phyloP scores from a whole-genome alignment of 163 green algal species.

The Coccomyxa subellipsoidea region DNA sequence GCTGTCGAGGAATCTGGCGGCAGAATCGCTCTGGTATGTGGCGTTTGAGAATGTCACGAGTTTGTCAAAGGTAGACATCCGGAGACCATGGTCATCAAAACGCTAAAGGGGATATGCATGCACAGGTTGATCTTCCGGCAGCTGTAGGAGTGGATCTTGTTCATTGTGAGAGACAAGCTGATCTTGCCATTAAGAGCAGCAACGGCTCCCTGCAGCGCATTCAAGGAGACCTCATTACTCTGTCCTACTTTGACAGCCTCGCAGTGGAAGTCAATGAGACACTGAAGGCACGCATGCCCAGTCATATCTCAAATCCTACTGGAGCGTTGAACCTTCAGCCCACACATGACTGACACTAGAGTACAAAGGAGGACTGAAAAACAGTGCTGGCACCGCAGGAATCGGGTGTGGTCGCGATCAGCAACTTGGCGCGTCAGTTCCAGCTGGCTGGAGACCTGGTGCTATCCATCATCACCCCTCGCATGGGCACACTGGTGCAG shows the following conservation, averaged over 20 bases:
- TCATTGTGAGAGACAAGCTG: slow-evolving; percentile 73
- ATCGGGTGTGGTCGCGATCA: slow-evolving; percentile 60
- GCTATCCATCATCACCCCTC: slow-evolving; percentile 26
- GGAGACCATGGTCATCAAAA: not conserved
- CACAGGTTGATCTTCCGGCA: slow-evolving; percentile 72
- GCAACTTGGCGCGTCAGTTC: slow-evolving; percentile 68
- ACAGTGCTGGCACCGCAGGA: slow-evolving; percentile 36
- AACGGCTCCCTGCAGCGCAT: slow-evolving; percentile 49
- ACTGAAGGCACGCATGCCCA: slow-evolving; percentile 46
- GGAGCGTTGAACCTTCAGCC: too few species aligned
- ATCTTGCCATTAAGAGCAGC: slow-evolving; percentile 47
- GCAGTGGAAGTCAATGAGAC: slow-evolving; percentile 77
- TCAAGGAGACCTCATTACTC: slow-evolving; percentile 83
- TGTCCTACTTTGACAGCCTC: slow-evolving; percentile 76
- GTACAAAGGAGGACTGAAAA: too few species aligned
- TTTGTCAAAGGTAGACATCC: not conserved
- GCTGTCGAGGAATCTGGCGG: slow-evolving; percentile 41
- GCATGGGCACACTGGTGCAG: slow-evolving; percentile 65
- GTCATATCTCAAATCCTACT: too few species aligned
- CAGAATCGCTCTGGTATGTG: slow-evolving; percentile 45
- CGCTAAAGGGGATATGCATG: not conserved
- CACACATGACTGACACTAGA: too few species aligned
- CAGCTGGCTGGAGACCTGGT: slow-evolving; percentile 57
- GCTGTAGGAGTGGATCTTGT: slow-evolving; percentile 84
- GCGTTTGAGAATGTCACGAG: not conserved